Base-by-base conservation (phyloP, 129 eudicot species). In the Arctium lappa region DNA sequence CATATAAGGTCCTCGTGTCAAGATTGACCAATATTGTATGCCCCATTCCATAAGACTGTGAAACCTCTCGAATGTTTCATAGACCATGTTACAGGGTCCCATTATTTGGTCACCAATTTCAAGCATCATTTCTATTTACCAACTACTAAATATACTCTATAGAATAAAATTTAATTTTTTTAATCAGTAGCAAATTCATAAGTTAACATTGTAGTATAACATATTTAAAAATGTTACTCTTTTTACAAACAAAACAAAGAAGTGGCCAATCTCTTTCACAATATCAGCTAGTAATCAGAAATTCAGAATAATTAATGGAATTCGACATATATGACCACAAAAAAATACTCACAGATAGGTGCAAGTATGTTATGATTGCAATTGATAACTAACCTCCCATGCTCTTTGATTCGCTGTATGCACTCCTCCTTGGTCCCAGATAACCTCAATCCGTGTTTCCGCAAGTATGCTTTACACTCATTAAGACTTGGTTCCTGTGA, bases 391-490 rank as follows among this genome's bases (percentile, higher is more conserved):
- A 79, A 94, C 97, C 93, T 94, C 92, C 89, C 87, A 69, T 91
- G 91, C 87, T 94, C 97, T 83, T 84, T 81, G 53, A 94, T 89
- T 60, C 98, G 88, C 65, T 83, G 80, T n/a, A 90, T 69, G 82
- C 97, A 94, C 81, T 88, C 95, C 78, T 82, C 90, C 80, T 90
- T 94, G 37, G 91, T 89, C 78, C 97, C 98, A 18, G 93, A 82
- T 56, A 94, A 75, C 88, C 97, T 87, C 85, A 94, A 87, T 16
- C 88, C 89, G 79, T 88, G 87, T 79, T 68, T 76, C 63, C 98
- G 83, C 73, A 94, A 75, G 88, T 90, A 92, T 11, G 88, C 70
- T 86, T 89, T 92, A 86, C 89, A 90, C 76, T 90, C 98, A 44
- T 3, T 34, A 73, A 88, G 76, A 82, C 80, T 92, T 73, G 85